These are phyloP conservation scores for Fusarium sp. DNA, from an alignment of 2,329 filamentous ascomycete species.

Conservation along the genomic window DNA sequence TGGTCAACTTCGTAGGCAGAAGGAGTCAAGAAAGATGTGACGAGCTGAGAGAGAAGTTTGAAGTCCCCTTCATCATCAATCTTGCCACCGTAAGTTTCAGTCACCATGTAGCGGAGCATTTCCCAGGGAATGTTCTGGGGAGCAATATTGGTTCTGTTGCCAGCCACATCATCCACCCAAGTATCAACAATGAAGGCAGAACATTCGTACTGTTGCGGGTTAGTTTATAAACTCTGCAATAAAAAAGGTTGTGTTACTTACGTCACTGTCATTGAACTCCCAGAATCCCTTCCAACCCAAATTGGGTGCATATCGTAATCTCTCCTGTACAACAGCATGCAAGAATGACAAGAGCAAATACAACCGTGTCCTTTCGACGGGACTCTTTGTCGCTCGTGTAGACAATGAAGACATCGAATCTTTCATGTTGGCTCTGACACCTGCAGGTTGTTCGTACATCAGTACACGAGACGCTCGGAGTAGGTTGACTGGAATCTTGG, in stretches of 20 bases:
- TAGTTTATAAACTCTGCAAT: not conserved
- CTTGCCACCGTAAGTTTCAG: conserved; percentile 97
- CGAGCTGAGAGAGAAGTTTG: conserved; percentile 75
- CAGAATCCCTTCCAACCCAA: conserved; percentile 99
- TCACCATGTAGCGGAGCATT: conserved; percentile 89
- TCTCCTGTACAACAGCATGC: conserved; percentile 95
- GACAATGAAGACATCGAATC: conserved; percentile 90
- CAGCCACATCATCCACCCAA: conserved; percentile 87
- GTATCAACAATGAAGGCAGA: conserved; percentile 95
- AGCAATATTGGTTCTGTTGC: conserved; percentile 90
- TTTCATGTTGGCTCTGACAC: conserved; percentile 98
- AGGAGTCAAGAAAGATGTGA: conserved; percentile 82
- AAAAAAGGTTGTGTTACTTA: conserved; percentile 64
- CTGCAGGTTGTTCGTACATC: conserved; percentile 98
- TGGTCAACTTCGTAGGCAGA: conserved; percentile 93
- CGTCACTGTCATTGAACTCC: conserved; percentile 99
- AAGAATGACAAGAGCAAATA: conserved; percentile 94
- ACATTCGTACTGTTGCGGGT: conserved; percentile 82
- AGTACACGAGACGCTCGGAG: conserved; percentile 92
- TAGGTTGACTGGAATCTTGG: conserved; percentile 95
- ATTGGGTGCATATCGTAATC: conserved; percentile 91
- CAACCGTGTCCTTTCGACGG: conserved; percentile 89
- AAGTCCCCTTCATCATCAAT: conserved; percentile 94
- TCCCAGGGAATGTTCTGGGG: conserved; percentile 97
- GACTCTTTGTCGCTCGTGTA: conserved; percentile 79